Base-by-base conservation (phyloP, 2,329 filamentous ascomycete genomes). In the Aspergillus caelatus region DNA sequence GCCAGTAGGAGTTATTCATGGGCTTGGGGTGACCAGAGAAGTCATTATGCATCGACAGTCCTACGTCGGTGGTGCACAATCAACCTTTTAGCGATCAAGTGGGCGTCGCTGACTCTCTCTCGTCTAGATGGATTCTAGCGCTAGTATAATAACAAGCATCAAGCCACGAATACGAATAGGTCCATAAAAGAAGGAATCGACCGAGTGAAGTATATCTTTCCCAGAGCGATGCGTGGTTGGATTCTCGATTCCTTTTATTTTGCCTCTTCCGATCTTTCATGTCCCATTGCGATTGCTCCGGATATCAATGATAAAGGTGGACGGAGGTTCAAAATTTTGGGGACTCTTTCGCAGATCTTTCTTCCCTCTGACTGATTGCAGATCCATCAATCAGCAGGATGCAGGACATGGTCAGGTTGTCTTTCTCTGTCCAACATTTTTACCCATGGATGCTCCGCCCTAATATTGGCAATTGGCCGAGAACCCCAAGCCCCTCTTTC, bases 351-450 rank as follows among this genome's bases (percentile, higher is more conserved):
- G 46, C 46, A 28, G 46, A 54, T 36, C 52, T 34, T 30, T 23
- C 52, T 36, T 28, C 52, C 30, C 52, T 39, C 50, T 28, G 16
- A 41, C 19, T 39, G 32, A 55, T 39, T 26, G 52, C n/a, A 55
- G 52, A 55, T 55, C 52, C n/a, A 55, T 36, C 52, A 55, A 55
- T 36, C 52, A 55, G 52, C 32, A 55, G n/a, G 52, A 23, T 39
- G 52, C 52, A 55, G 30, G 12, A 55, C n/a, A 41, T 55, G 52
- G 34, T 12, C 52, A 55, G 30, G 21, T 55, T 26, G 26, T 26
- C 26, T 34, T 54, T 32, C n/a, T 41, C n/a, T 55, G 34, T 55
- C 52, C 34, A 55, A 55, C 52, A 36, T 39, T 21, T 36, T 21
- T 36, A 19, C 36, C 36, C 52, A 34, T 36, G 52, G 30, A 36